phyloP scores from a whole-genome alignment of 768 basidiomycete genomes.

The Amanita rubescens region DNA sequence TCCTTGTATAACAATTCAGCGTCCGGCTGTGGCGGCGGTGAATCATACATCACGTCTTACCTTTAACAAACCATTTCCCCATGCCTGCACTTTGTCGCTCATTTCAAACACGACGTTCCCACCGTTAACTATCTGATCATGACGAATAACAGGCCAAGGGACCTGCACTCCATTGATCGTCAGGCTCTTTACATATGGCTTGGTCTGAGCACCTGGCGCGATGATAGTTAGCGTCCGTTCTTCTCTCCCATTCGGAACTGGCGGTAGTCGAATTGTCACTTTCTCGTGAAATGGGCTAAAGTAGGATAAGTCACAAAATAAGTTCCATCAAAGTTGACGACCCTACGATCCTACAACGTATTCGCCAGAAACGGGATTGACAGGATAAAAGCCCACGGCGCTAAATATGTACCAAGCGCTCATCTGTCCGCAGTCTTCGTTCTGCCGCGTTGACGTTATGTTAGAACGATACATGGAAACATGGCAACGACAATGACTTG shows the following conservation, averaged over 20 bases:
- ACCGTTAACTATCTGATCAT: constrained; percentile 54
- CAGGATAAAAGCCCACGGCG: constrained; percentile 79
- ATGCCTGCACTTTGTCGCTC: constrained; percentile 33
- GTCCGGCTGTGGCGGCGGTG: not conserved
- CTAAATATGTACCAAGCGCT: constrained; percentile 84
- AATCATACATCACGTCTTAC: not conserved
- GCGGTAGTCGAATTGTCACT: constrained; percentile 50
- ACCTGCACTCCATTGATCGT: constrained; percentile 44
- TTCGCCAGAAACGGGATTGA: constrained; percentile 69
- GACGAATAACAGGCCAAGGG: constrained; percentile 42
- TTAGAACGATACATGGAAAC: not conserved
- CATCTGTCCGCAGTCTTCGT: constrained; percentile 90
- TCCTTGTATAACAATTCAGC: not conserved
- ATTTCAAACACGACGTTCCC: constrained; percentile 59
- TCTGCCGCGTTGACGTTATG: constrained; percentile 31
- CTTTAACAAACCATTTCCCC: constrained; percentile 23
- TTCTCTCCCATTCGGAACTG: constrained; percentile 10
- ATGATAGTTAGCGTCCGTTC: constrained; percentile 38
- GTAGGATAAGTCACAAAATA: not conserved
- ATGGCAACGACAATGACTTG: constrained; percentile 21
- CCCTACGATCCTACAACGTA: constrained; percentile 77
- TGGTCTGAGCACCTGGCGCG: constrained; percentile 49
- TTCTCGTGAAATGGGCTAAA: constrained; percentile 43
- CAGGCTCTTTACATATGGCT: constrained; percentile 54
- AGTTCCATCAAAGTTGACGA: constrained; percentile 14